These are phyloP conservation scores for Penicillium digitatum DNA, from an alignment of 2,329 filamentous ascomycete species.

Conservation along the genomic window DNA sequence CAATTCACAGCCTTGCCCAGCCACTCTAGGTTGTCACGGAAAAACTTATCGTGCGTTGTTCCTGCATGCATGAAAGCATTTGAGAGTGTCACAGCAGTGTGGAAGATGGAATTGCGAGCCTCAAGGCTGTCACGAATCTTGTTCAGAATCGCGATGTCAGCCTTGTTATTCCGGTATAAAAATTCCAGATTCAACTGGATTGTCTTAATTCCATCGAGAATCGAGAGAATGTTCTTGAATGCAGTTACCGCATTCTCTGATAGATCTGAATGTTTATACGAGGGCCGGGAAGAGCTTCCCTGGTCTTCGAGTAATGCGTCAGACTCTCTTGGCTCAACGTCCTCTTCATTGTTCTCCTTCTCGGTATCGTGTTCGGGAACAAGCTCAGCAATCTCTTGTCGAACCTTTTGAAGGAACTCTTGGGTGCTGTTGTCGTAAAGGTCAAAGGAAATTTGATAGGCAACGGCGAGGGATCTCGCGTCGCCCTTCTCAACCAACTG, in stretches of 20 bases:
- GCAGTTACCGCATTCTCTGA: constrained; percentile 52
- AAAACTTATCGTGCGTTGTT: constrained; percentile 97
- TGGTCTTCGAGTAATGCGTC: constrained; percentile 56
- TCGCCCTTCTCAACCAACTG: constrained; percentile 78
- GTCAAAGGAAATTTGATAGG: constrained; percentile 97
- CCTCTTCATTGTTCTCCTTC: constrained; percentile 50
- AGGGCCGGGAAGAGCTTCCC: constrained; percentile 36
- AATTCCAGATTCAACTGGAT: constrained; percentile 96
- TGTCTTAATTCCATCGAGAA: constrained; percentile 83
- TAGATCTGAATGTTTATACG: constrained; percentile 42
- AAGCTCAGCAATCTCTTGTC: constrained; percentile 67
- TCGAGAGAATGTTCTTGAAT: constrained; percentile 55
- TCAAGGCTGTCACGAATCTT: constrained; percentile 95
- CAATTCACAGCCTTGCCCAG: constrained; percentile 97
- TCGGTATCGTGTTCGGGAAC: constrained; percentile 41
- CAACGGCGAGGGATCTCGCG: constrained; percentile 72
- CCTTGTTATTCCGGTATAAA: constrained; percentile 90
- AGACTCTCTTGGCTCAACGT: constrained; percentile 53
- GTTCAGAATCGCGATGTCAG: constrained; percentile 87
- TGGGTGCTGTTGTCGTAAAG: constrained; percentile 98
- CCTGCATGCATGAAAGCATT: constrained; percentile 99
- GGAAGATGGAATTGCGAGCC: constrained; percentile 95
- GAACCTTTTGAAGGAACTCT: constrained; percentile 88
- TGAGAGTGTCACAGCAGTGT: constrained; percentile 93
- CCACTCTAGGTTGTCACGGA: constrained; percentile 97